phyloP scores from a whole-genome alignment of 2,329 filamentous ascomycete genomes.

The Fusarium metavorans region DNA sequence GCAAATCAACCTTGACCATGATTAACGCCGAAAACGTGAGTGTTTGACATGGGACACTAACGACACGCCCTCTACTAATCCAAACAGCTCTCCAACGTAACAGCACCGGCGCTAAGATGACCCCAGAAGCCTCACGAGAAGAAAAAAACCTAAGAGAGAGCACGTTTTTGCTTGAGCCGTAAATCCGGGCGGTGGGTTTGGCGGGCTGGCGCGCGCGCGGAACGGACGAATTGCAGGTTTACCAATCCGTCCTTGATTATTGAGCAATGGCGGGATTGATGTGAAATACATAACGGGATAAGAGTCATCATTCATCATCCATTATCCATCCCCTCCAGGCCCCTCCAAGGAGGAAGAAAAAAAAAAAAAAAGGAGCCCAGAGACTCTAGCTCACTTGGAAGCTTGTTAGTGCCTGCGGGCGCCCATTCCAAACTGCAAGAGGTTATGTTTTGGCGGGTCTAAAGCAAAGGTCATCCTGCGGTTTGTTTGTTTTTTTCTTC shows the following conservation, averaged over 20 bases:
- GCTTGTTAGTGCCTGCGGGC: background rate
- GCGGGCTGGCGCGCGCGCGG: background rate
- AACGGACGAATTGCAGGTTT: background rate
- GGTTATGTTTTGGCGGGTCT: background rate
- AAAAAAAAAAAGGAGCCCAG: background rate
- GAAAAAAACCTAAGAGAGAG: background rate
- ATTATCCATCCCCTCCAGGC: background rate
- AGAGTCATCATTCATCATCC: conserved; percentile 43
- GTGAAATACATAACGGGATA: conserved; percentile 11
- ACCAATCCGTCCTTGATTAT: background rate
- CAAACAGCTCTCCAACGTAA: background rate
- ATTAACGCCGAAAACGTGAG: conserved; percentile 4
- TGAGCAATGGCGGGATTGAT: background rate
- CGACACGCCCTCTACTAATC: conserved; percentile 21
- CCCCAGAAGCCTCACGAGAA: background rate
- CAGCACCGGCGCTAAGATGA: background rate
- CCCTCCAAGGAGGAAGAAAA: background rate
- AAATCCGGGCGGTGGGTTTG: conserved; percentile 37
- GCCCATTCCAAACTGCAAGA: background rate
- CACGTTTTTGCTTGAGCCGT: conserved; percentile 31
- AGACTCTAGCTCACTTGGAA: background rate
- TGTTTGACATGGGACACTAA: background rate
- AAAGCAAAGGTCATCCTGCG: background rate
- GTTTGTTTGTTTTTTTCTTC: background rate
- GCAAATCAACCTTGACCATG: conserved; percentile 22